Evolutionary conservation across 257 asterid species (phyloP).

Genomic region (Nicotiana undulata): DNA sequence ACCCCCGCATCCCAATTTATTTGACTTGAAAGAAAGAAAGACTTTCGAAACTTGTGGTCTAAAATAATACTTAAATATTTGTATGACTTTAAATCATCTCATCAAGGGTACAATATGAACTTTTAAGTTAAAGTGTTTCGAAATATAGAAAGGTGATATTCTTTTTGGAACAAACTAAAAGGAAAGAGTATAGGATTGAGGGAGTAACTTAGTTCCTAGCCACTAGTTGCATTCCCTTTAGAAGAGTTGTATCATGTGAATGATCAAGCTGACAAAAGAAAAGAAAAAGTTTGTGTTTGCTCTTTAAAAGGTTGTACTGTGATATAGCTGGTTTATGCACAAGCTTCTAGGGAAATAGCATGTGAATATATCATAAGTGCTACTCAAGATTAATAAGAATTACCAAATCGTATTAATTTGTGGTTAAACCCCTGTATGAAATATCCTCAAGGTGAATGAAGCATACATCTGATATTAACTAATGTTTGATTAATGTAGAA

Average conservation of each 20-base stretch:
- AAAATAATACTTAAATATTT: no score
- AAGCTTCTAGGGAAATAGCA: not conserved
- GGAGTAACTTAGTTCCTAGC: not conserved
- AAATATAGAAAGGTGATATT: no score
- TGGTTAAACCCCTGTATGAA: not conserved
- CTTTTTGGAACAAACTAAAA: no score
- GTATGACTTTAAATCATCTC: no score
- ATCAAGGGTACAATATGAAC: no score
- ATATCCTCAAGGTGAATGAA: not conserved
- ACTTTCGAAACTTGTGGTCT: no score
- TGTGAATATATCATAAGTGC: not conserved
- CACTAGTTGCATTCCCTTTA: not conserved
- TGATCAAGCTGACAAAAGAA: not conserved
- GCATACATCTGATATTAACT: not conserved
- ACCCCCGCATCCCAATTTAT: no score
- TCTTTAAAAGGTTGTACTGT: not conserved
- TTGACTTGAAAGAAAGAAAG: no score
- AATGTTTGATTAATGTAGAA: constrained; percentile 25
- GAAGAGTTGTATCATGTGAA: not conserved
- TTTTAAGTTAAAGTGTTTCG: no score
- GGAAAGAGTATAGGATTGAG: no score
- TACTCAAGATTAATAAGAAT: not conserved
- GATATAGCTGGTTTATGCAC: not conserved
- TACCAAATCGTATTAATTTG: not conserved
- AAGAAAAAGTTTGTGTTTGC: not conserved